A percentile compares a stretch with the other conserved stretches of the same genome.
Conservation (phyloP, 257 asterid species). For the Solanum chiquidenum region DNA sequence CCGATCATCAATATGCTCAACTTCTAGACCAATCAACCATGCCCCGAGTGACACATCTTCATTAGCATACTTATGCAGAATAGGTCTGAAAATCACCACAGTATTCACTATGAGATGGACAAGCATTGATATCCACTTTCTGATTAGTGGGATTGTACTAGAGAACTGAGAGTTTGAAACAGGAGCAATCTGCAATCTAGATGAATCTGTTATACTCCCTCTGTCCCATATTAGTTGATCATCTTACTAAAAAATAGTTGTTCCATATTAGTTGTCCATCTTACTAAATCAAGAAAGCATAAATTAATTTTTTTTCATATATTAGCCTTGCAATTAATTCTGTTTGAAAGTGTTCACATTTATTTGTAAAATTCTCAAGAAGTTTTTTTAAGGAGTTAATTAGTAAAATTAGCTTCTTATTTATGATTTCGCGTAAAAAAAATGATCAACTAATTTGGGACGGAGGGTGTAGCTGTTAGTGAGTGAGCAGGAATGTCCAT, state of each 20-base stretch:
- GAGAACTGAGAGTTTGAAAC: background rate
- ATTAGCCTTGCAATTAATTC: too few relatives aligned
- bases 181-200: background rate
- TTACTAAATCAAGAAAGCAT: too few relatives aligned
- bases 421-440: too few relatives aligned
- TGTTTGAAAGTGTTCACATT: too few relatives aligned
- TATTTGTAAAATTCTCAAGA: too few relatives aligned
- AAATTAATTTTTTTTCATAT: too few relatives aligned
- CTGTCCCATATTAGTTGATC: too few relatives aligned
- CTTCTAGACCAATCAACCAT: conserved; percentile 1
- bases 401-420: too few relatives aligned
- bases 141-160: background rate
- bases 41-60: conserved; percentile 1
- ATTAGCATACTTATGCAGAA: background rate
- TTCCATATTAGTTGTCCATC: too few relatives aligned
- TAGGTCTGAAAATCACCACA: background rate
- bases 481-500: background rate
- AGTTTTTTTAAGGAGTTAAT: too few relatives aligned
- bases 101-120: background rate
- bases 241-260: too few relatives aligned
- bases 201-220: background rate
- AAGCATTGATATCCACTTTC: background rate
- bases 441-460: too few relatives aligned
- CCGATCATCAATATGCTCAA: conserved; percentile 1
- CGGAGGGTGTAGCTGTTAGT: background rate